Evolutionary conservation across 225 moss, liverwort and hornwort species (phyloP).

Genomic region (Marchantia polymorpha): DNA sequence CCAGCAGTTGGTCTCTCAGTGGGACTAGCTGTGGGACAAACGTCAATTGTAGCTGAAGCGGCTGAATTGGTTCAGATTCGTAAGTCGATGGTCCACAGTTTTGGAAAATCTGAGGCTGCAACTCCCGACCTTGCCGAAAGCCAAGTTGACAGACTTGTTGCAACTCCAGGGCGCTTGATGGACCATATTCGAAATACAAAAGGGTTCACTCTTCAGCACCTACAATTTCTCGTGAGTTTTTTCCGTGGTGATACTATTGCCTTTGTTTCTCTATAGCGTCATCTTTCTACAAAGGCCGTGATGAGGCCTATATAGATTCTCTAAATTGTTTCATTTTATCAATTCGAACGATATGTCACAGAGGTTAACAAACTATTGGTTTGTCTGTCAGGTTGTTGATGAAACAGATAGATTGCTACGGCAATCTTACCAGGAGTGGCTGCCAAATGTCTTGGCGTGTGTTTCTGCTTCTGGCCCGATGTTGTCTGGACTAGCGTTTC

Average conservation of each 20-base stretch:
- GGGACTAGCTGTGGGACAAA: slow-evolving; percentile 86
- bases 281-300: too few relatives aligned
- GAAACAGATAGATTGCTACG: slow-evolving; percentile 91
- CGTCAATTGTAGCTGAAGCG: slow-evolving; percentile 72
- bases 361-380: not conserved
- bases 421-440: slow-evolving; percentile 97
- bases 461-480: slow-evolving; percentile 26
- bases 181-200: slow-evolving; percentile 79
- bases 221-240: slow-evolving; percentile 70
- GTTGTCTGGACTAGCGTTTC: not conserved
- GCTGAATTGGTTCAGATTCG: slow-evolving; percentile 63
- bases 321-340: too few relatives aligned
- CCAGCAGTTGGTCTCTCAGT: slow-evolving; percentile 91
- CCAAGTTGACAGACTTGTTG: slow-evolving; percentile 76
- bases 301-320: too few relatives aligned
- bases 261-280: too few relatives aligned
- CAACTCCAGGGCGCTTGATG: slow-evolving; percentile 95
- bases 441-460: slow-evolving; percentile 76
- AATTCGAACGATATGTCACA: too few relatives aligned
- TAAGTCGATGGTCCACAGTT: slow-evolving; percentile 68
- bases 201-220: slow-evolving; percentile 86
- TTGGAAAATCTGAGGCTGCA: slow-evolving; percentile 41
- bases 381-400: slow-evolving; percentile 76
- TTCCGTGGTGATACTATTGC: not conserved
- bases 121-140: slow-evolving; percentile 50